A percentile compares a stretch with the other conserved stretches of the same genome.
Evolutionary conservation across 108 stramenopile species (phyloP).

Genomic region (Mayamaea pseudoterrestris): DNA sequence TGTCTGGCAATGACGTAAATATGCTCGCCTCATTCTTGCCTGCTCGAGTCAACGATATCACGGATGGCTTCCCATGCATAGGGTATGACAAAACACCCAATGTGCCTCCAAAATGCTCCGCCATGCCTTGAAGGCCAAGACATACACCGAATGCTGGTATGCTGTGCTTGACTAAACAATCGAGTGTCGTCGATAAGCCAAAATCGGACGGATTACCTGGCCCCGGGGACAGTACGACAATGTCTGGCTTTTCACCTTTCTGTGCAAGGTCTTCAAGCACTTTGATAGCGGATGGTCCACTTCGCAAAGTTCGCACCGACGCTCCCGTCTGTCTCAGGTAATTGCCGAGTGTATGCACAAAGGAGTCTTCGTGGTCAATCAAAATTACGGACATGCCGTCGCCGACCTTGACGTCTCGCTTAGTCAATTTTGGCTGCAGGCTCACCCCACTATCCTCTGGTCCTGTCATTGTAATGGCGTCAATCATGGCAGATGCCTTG

Average conservation of each 20-base stretch:
- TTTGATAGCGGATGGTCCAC: constrained; percentile 69
- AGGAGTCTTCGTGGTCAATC: constrained; percentile 96
- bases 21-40: constrained; percentile 59
- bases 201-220: constrained; percentile 95
- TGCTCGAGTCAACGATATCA: constrained; percentile 50
- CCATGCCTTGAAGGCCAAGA: constrained; percentile 96
- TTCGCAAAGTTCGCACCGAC: constrained; percentile 79
- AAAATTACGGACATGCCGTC: constrained; percentile 80
- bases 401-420: constrained; percentile 7
- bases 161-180: constrained; percentile 53
- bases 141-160: constrained; percentile 97
- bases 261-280: constrained; percentile 59
- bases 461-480: constrained; percentile 63
- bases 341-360: constrained; percentile 97
- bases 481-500: constrained; percentile 95
- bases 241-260: constrained; percentile 73
- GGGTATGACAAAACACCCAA: constrained; percentile 89
- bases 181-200: constrained; percentile 71
- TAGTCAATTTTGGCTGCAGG: neutral
- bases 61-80: constrained; percentile 94
- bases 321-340: constrained; percentile 97
- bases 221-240: constrained; percentile 93
- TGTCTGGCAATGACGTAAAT: constrained; percentile 78
- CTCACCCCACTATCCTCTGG: constrained; percentile 15
- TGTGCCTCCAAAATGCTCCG: constrained; percentile 92